A percentile compares a stretch with the other conserved stretches of the same genome.
These are phyloP conservation scores for Beta corolliflora DNA, from an alignment of 179 eudicot species.

Conservation along the genomic window DNA sequence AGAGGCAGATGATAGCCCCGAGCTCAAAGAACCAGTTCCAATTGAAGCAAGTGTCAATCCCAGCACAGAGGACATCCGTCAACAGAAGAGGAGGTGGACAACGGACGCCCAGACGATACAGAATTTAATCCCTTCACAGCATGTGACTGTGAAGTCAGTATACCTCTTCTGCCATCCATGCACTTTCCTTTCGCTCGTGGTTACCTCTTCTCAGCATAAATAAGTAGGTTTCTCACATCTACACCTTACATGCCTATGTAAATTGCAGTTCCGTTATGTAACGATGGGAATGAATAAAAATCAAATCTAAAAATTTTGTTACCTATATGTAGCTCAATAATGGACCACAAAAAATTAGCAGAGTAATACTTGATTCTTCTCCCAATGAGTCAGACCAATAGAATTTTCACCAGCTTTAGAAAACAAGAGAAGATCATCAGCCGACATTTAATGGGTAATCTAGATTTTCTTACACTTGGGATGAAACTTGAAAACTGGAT, in stretches of 20 bases:
- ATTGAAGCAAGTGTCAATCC: slow-evolving; percentile 18
- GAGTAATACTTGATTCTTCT: background rate
- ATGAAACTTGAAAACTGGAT: no score
- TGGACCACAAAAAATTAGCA: background rate
- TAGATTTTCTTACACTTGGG: no score
- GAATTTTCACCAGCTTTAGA: no score
- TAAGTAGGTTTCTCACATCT: background rate
- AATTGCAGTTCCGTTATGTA: background rate
- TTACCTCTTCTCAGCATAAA: slow-evolving; percentile 13
- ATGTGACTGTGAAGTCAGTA: slow-evolving; percentile 6
- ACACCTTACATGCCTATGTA: background rate
- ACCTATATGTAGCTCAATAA: background rate
- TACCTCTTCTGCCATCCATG: slow-evolving; percentile 29
- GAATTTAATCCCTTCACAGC: slow-evolving; percentile 16
- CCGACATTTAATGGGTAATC: no score
- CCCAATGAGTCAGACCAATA: background rate
- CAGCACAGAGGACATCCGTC: slow-evolving; percentile 15
- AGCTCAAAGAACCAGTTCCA: slow-evolving; percentile 23
- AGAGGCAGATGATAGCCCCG: slow-evolving; percentile 10
- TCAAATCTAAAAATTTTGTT: slow-evolving; percentile 3
- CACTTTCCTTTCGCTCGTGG: slow-evolving; percentile 21
- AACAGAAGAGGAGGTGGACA: slow-evolving; percentile 7
- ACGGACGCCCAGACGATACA: background rate
- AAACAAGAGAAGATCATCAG: no score
- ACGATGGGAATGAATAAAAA: background rate